Percentiles rank a stretch among this genome's conserved stretches.
These are phyloP conservation scores for Aspergillus sp. DNA, from an alignment of 2,329 filamentous ascomycete species.

Conservation along the genomic window DNA sequence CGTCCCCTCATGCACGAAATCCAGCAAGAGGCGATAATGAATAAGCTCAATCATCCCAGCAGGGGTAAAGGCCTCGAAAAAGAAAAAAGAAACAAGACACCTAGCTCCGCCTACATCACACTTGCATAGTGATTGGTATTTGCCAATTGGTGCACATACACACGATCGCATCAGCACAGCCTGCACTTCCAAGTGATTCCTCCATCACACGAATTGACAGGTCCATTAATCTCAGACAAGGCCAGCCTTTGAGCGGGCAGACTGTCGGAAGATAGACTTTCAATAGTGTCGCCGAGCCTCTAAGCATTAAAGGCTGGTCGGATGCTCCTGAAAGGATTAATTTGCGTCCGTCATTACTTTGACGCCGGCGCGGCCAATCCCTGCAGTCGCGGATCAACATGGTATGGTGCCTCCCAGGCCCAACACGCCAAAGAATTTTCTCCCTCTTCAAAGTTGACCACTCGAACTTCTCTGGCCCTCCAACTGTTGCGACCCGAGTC, in stretches of 20 bases:
- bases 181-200: background rate
- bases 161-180: slow-evolving; percentile 4
- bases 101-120: background rate
- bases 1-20: slow-evolving; percentile 8
- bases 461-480: background rate
- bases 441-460: slow-evolving; percentile 1
- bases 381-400: slow-evolving; percentile 8
- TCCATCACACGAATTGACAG: background rate
- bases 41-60: slow-evolving; percentile 9
- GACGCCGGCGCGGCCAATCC: slow-evolving; percentile 8
- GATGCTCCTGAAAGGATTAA: slow-evolving; percentile 4
- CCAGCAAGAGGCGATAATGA: background rate
- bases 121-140: background rate
- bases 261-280: background rate
- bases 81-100: background rate
- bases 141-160: background rate
- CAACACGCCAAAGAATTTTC: slow-evolving; percentile 4
- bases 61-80: background rate
- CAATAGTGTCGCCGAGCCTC: background rate
- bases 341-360: slow-evolving; percentile 5
- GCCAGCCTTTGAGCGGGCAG: background rate
- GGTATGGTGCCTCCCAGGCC: slow-evolving; percentile 3
- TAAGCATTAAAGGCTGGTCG: slow-evolving; percentile 2
- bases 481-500: background rate
- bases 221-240: slow-evolving; percentile 1